Conservation (phyloP, 2,329 filamentous ascomycete genomes). For the Pyrenophora graminea region DNA sequence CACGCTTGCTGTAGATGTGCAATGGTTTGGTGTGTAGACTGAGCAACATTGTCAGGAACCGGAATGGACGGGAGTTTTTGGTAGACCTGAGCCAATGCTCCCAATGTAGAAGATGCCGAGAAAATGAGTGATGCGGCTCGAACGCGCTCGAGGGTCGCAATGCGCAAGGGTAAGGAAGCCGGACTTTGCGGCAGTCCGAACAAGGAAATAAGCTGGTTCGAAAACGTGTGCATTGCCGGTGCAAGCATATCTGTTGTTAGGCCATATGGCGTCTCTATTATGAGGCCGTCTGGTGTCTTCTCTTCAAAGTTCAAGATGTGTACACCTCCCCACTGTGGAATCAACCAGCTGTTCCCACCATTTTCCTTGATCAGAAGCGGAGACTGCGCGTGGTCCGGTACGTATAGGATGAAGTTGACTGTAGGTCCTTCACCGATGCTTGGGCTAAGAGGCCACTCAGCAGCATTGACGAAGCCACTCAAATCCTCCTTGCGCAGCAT, state of each 20-base stretch:
- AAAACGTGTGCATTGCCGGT: constrained; percentile 85
- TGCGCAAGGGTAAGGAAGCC: constrained; percentile 75
- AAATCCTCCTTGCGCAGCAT: constrained; percentile 81
- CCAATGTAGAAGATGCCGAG: constrained; percentile 88
- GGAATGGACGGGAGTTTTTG: constrained; percentile 82
- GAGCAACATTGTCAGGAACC: constrained; percentile 84
- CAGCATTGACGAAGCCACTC: constrained; percentile 93
- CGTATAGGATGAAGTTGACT: constrained; percentile 92
- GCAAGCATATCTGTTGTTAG: constrained; percentile 70
- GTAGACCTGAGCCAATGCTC: constrained; percentile 86
- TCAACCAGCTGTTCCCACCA: constrained; percentile 78
- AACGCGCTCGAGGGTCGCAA: constrained; percentile 84
- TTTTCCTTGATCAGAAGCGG: constrained; percentile 65
- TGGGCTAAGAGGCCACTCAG: constrained; percentile 94
- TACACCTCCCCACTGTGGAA: constrained; percentile 92
- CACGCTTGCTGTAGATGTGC: constrained; percentile 78
- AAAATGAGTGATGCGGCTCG: constrained; percentile 83
- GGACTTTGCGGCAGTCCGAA: constrained; percentile 82
- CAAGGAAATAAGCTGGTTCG: constrained; percentile 84
- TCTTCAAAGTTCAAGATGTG: constrained; percentile 66
- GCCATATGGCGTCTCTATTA: constrained; percentile 46
- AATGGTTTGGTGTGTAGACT: constrained; percentile 81
- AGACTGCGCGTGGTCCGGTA: constrained; percentile 70
- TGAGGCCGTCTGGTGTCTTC: constrained; percentile 8
- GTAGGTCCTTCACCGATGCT: constrained; percentile 93